Percentiles rank a stretch among this genome's conserved stretches.
Conservation (phyloP, 2,329 filamentous ascomycete species). For the Apiospora koreana region DNA sequence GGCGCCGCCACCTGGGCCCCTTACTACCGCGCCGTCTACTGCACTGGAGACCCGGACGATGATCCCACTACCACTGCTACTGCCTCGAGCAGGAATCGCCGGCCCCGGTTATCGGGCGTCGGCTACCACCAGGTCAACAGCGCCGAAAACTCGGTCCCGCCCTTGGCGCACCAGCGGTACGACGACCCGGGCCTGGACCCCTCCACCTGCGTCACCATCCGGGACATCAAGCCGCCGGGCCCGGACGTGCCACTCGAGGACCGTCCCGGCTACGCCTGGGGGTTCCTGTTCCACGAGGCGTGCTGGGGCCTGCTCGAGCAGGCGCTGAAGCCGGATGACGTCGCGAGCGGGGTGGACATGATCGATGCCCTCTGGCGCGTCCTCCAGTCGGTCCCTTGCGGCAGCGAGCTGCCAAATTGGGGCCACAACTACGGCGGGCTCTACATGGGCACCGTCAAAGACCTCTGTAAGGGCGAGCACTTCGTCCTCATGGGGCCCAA, state of each 20-base stretch:
- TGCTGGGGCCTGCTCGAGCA: constrained; percentile 29
- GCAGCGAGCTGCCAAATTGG: constrained; percentile 24
- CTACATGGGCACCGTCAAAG: constrained; percentile 18
- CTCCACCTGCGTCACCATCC: constrained; percentile 20
- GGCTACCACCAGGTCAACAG: constrained; percentile 18
- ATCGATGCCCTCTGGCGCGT: constrained; percentile 26
- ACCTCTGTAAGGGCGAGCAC: constrained; percentile 15
- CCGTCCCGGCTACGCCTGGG: constrained; percentile 24
- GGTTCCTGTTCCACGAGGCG: constrained; percentile 28
- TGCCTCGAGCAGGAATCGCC: not conserved
- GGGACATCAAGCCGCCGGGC: constrained; percentile 20
- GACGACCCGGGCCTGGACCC: constrained; percentile 20
- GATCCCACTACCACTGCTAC: not conserved
- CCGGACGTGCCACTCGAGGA: constrained; percentile 14
- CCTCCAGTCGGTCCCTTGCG: constrained; percentile 25
- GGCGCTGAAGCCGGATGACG: constrained; percentile 20
- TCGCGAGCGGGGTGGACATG: not conserved
- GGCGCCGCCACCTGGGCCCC: constrained; percentile 20
- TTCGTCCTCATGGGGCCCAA: constrained; percentile 19
- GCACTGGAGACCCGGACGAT: constrained; percentile 15
- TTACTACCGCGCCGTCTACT: constrained; percentile 27
- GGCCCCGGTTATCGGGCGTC: constrained; percentile 26
- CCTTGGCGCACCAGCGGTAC: constrained; percentile 22
- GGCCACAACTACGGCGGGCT: constrained; percentile 29
- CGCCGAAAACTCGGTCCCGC: constrained; percentile 20